Evolutionary conservation across 495 filamentous ascomycete species (phyloP).

Genomic region (Aspergillus kassunensis): DNA sequence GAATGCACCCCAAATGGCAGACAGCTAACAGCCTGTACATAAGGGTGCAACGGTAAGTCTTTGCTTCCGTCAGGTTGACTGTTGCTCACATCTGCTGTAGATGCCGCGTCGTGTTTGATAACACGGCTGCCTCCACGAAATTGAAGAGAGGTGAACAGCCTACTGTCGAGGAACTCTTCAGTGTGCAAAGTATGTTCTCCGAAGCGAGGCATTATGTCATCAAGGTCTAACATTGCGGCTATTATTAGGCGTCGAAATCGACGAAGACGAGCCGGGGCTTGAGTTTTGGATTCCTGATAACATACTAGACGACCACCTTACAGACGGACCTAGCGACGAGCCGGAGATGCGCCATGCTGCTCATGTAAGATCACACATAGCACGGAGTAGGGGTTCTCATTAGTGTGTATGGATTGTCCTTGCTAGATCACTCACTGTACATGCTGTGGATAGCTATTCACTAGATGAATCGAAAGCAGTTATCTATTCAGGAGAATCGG

Average conservation of each 20-base stretch:
- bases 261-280: neutral
- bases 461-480: too few relatives aligned
- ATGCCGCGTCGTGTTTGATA: neutral
- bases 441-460: too few relatives aligned
- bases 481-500: too few relatives aligned
- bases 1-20: neutral
- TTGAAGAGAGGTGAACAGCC: neutral
- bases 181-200: neutral
- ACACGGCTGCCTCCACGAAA: neutral
- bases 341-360: too few relatives aligned
- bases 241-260: neutral
- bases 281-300: neutral
- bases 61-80: neutral
- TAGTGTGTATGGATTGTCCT: too few relatives aligned
- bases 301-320: too few relatives aligned
- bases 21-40: neutral
- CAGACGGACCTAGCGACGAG: too few relatives aligned
- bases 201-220: neutral
- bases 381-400: too few relatives aligned
- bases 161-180: neutral
- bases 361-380: too few relatives aligned
- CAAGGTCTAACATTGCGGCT: neutral
- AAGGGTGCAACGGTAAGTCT: neutral
- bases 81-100: neutral
- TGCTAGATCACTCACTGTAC: too few relatives aligned